Evolutionary conservation across 805 yeast species (phyloP), one percentile per base, ranked within the genome.

Genomic region (Candida odintsovae): DNA sequence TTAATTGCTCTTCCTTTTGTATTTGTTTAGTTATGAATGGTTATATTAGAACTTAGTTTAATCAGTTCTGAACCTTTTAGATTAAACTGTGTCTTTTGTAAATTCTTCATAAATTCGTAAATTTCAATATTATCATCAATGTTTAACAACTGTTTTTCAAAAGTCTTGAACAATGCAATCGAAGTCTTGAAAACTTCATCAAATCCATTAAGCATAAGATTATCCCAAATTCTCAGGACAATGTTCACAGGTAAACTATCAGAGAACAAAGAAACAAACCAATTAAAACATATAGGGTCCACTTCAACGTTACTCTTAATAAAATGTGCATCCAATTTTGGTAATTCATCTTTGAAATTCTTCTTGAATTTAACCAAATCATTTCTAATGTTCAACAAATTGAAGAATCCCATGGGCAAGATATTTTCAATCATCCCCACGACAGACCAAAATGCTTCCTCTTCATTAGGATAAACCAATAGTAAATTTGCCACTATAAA

Each of bases 191-290:
- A 61, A 15, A 74, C 57, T 45, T 64, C 72, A 2, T 61, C 59
- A 40, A 65, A 70, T 4, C 75, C 74, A 42, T 55, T 51, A 15
- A 70, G 57, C 56, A 74, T 67, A 41, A 79, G 55, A 18, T 70
- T 65, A 55, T 79, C 84, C 70, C 81, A 73, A 9, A 78, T 59
- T 41, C 75, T 66, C 57, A 77, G 73, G 63, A 80, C 69, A 2
- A 73, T 65, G 28, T 78, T 81, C 1, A 75, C 65, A 1, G 77
- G 73, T n/a, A 76, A 56, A 31, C 76, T 67, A 40, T 70, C 82
- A 0, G 78, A 72, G 56, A 77, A 79, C 26, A 80, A 59, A 10
- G 79, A 68, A 15, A 78, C 64, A 66, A 80, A 77, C 84, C 84
- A 78, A 48, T 76, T 75, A 54, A 77, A 69, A 12, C 80, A 70